Base-by-base conservation (phyloP, 441 rosid genomes). In the Caryocar brasiliense region DNA sequence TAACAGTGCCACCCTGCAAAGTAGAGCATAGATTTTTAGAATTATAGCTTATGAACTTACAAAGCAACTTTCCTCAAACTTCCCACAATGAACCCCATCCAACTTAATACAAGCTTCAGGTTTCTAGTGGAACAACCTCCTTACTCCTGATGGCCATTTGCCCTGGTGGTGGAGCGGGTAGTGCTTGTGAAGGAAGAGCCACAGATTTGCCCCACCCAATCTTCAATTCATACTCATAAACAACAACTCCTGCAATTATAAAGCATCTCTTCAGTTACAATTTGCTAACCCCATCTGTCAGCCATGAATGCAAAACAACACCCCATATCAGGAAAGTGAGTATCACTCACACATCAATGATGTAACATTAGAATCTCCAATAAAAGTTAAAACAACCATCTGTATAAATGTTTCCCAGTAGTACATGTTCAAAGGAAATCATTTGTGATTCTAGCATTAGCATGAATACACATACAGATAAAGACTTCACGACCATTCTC, bases 201-300 rank as follows among this genome's bases (percentile, higher is more conserved):
- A 89, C 99, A 57, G 99, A 89, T 67, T 93, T 93, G 44, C 99
- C 99, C 99, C 99, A 93, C 36, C 99, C 99, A 55, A 93, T 86
- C 65, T 93, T 93, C 72, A 93, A 67, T 64, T 86, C 99, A 55
- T 86, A 86, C 61, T 93, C 99, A 56, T 89, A 93, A 17, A 93
- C 96, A 47, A 93, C 73, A 37, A 93, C 85, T 57, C 97, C 99
- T 89, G 79, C 36, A 32, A 61, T 66, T n/a, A 70, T 33, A 62
- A 50, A 52, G 53, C 47, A 40, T 10, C 18, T 25, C 15, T 15
- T 30, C 19, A 11, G 37, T 18, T 2, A 29, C 12, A 28, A 4
- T 28, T 28, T 8, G 8, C 32, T 4, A 28, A n/a, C n/a, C n/a
- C n/a, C n/a, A n/a, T n/a, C n/a, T n/a, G n/a, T n/a, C n/a, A n/a